phyloP scores from a whole-genome alignment of 306 rosid genomes.

The Carpinus fangiana region DNA sequence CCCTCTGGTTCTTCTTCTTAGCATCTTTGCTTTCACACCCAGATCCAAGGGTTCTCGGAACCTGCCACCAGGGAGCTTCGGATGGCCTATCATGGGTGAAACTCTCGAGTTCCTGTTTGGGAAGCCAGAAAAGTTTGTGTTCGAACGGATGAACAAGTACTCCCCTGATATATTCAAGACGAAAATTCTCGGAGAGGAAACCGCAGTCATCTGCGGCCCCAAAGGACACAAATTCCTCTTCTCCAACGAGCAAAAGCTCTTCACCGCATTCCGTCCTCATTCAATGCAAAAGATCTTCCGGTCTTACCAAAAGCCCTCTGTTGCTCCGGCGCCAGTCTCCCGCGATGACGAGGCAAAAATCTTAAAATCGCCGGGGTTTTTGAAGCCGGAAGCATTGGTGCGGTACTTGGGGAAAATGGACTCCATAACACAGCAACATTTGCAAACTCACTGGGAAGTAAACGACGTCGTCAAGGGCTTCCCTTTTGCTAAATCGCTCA shows the following conservation, averaged over 20 bases:
- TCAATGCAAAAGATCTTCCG: neutral
- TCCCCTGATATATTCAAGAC: slow-evolving; percentile 61
- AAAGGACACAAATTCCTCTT: slow-evolving; percentile 56
- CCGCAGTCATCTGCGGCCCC: slow-evolving; percentile 59
- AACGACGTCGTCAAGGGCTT: slow-evolving; percentile 38
- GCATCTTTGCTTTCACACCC: neutral
- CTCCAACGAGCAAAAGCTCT: slow-evolving; percentile 52
- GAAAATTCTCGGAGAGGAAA: slow-evolving; percentile 55
- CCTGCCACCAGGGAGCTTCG: slow-evolving; percentile 66
- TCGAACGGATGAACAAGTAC: slow-evolving; percentile 41
- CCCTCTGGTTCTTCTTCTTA: neutral
- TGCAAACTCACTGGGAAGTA: slow-evolving; percentile 53
- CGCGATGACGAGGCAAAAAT: neutral
- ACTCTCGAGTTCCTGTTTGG: slow-evolving; percentile 48
- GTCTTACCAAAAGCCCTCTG: neutral
- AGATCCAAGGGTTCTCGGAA: slow-evolving; percentile 11
- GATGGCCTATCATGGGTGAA: slow-evolving; percentile 66
- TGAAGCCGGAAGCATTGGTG: slow-evolving; percentile 60
- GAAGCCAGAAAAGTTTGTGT: slow-evolving; percentile 43
- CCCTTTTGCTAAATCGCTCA: slow-evolving; percentile 45
- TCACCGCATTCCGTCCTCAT: slow-evolving; percentile 22
- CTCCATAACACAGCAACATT: slow-evolving; percentile 45
- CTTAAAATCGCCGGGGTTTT: slow-evolving; percentile 44
- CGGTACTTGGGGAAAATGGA: slow-evolving; percentile 57
- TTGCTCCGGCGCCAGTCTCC: neutral